Conservation (phyloP, 371 early-diverging fungal species). For the Mucor saturninus region DNA sequence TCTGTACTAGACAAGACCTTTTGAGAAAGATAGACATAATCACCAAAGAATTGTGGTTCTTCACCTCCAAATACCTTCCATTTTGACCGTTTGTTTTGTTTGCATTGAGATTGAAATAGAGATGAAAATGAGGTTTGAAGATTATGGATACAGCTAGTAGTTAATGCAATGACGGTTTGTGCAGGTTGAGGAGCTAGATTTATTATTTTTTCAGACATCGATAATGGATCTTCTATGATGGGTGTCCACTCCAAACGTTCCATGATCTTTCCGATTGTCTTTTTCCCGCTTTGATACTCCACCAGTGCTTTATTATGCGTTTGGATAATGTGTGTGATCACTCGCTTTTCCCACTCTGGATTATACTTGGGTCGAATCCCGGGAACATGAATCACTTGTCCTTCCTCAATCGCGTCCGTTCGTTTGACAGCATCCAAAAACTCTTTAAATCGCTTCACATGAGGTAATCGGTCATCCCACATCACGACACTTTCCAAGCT, state of each 20-base stretch:
- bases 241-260: slow-evolving; percentile 12
- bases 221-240: slow-evolving; percentile 11
- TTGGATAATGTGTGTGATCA: slow-evolving; percentile 47
- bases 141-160: not conserved
- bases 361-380: slow-evolving; percentile 52
- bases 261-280: slow-evolving; percentile 8
- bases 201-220: not conserved
- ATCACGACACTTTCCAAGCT: slow-evolving; percentile 43
- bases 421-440: slow-evolving; percentile 39
- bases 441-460: slow-evolving; percentile 49
- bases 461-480: slow-evolving; percentile 68
- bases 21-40: slow-evolving; percentile 24
- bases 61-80: slow-evolving; percentile 26
- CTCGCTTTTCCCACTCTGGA: slow-evolving; percentile 48
- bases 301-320: slow-evolving; percentile 48
- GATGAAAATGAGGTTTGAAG: slow-evolving; percentile 16
- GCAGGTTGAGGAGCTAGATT: slow-evolving; percentile 11
- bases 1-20: not conserved
- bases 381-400: slow-evolving; percentile 43
- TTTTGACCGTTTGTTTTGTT: not conserved
- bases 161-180: slow-evolving; percentile 26
- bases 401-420: slow-evolving; percentile 24
- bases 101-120: slow-evolving; percentile 4
- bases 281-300: slow-evolving; percentile 4
- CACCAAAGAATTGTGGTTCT: slow-evolving; percentile 31